Evolutionary conservation across 176 grass and related monocot genomes (phyloP), one percentile per base, ranked within the genome.

Genomic region (Urochloa ruziziensis): DNA sequence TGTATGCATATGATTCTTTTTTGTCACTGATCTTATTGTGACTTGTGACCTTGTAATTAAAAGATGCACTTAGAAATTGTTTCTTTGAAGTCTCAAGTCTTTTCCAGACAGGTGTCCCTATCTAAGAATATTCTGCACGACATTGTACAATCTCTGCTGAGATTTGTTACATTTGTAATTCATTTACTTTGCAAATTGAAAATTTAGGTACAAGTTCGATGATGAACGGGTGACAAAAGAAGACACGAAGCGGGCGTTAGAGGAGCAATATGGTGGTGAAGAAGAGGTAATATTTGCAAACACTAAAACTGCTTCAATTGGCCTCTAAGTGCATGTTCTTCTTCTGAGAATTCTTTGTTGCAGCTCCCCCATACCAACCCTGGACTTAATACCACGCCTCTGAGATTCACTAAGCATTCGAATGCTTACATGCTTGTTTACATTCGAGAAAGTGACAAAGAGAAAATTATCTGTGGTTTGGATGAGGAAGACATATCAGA

Each of bases 361-460:
- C 87, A 94, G 92, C 81, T 92, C 47, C 92, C 87, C 47, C 92
- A 89, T 68, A 85, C 87, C 42, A 92, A 94, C 59, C 87, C 92
- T 39, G 92, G 92, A 56, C 17, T 92, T 30, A 88, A 94, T 73
- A 92, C 83, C 30, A 80, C 82, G 44, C 92, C 92, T 3, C 60
- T 94, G 32, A 89, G 83, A 71, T 94, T 94, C 85, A 94, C 87
- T 28, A 94, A 94, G 62, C 79, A 91, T 75, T 94, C 92, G 44
- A 94, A 94, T 86, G 92, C 92, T 66, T 94, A 94, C 62, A 94
- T 94, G 92, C 92, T 94, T 62, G 92, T 94, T 23, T 94, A 94
- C 15, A 83, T 94, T 56, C 89, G 92, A 63, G 92, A 94, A 87
- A 94, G 84, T 62, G 89, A 94, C 68, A 94, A 65, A 78, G 92